Conservation (phyloP, 139 green algal species). For the Penium margaritaceum region DNA sequence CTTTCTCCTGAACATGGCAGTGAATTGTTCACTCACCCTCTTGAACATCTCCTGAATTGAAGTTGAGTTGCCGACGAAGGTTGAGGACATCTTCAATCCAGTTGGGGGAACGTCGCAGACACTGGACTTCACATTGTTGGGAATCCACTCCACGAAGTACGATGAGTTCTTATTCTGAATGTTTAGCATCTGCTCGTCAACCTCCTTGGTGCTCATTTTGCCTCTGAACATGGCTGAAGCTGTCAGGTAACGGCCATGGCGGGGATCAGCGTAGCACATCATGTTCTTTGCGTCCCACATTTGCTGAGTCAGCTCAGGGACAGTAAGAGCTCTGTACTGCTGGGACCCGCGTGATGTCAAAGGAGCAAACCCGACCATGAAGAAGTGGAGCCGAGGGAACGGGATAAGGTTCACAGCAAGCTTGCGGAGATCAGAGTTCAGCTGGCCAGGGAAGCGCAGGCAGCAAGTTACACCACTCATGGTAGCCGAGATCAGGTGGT, state of each 20-base stretch:
- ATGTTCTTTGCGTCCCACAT: conserved; percentile 99
- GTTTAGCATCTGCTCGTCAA: conserved; percentile 99
- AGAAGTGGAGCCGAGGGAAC: conserved; percentile 99
- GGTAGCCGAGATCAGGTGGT: conserved; percentile 95
- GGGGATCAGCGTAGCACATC: conserved; percentile 98
- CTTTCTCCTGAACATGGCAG: conserved; percentile 98
- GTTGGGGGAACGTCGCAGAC: conserved; percentile 95
- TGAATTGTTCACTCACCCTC: conserved; percentile 93
- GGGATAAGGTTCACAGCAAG: conserved; percentile 97
- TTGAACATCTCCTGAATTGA: conserved; percentile 82
- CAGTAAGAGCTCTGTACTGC: conserved; percentile 87
- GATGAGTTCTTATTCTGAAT: conserved; percentile 98
- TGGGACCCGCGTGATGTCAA: conserved; percentile 90
- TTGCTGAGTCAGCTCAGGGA: conserved; percentile 96
- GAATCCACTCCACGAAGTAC: conserved; percentile 99
- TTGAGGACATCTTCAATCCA: conserved; percentile 93
- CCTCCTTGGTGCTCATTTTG: conserved; percentile 94
- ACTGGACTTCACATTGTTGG: conserved; percentile 96
- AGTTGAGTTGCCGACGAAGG: conserved; percentile 92
- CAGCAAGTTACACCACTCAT: conserved; percentile 99
- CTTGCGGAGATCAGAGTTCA: conserved; percentile 98
- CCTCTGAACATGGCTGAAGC: conserved; percentile 91
- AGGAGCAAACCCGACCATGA: conserved; percentile 97
- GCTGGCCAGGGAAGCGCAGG: conserved; percentile 96
- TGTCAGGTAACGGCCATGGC: conserved; percentile 95